A percentile compares a stretch with the other conserved stretches of the same genome.
Conservation (phyloP, 1,284 basidiomycete species). For the Cryptococcus sp. region DNA sequence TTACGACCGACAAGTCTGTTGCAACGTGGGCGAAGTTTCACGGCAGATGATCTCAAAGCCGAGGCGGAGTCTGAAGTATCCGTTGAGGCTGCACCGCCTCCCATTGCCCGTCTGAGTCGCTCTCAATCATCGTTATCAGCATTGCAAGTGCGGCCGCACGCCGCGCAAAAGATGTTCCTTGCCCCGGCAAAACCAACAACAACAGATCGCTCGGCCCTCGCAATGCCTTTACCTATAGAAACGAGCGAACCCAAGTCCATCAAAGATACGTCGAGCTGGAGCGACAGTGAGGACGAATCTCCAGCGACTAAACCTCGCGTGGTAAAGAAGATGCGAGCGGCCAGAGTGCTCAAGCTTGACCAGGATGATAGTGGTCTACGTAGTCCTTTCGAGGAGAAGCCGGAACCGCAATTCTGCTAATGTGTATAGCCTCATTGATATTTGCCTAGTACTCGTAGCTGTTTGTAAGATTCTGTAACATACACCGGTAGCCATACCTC, state of each 20-base stretch:
- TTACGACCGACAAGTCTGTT: conserved; percentile 38
- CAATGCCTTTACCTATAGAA: conserved; percentile 21
- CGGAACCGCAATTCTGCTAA: conserved; percentile 20
- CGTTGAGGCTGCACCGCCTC: neutral
- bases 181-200: conserved; percentile 16
- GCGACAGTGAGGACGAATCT: conserved; percentile 34
- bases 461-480: neutral
- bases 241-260: neutral
- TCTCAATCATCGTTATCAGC: conserved; percentile 24
- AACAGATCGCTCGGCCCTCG: conserved; percentile 19
- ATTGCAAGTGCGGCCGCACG: conserved; percentile 12
- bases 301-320: conserved; percentile 3
- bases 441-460: neutral
- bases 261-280: conserved; percentile 18
- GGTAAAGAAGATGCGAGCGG: conserved; percentile 17
- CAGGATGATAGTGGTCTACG: conserved; percentile 19
- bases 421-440: neutral
- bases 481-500: neutral
- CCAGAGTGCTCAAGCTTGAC: conserved; percentile 6
- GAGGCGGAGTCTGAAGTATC: conserved; percentile 23
- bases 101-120: conserved; percentile 20
- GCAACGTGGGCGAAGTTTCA: conserved; percentile 50
- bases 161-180: conserved; percentile 19
- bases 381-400: conserved; percentile 47
- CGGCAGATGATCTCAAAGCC: conserved; percentile 46